These are phyloP conservation scores for Acer campestre DNA, from an alignment of 345 rosid genomes.

Conservation along the genomic window DNA sequence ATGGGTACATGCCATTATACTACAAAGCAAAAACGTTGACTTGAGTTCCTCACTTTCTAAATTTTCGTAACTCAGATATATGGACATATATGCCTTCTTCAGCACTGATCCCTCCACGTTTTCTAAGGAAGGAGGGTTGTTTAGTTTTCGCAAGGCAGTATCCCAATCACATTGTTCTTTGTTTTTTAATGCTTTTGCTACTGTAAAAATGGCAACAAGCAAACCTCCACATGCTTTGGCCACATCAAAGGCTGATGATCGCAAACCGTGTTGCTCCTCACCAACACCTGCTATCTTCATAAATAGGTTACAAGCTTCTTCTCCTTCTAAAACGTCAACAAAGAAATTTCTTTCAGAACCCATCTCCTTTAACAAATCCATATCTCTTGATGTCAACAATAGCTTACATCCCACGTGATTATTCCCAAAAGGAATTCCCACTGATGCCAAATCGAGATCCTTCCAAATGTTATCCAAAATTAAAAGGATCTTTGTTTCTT, in stretches of 20 bases:
- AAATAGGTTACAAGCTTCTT: conserved; percentile 38
- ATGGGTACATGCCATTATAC: neutral
- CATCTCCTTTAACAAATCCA: conserved; percentile 22
- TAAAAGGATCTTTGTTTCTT: conserved; percentile 22
- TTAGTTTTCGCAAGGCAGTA: conserved; percentile 14
- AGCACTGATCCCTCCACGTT: neutral
- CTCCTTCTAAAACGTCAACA: conserved; percentile 1
- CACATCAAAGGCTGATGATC: conserved; percentile 11
- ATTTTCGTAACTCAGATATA: conserved; percentile 28
- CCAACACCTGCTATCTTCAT: conserved; percentile 15
- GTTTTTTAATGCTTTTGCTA: conserved; percentile 23
- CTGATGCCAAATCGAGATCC: conserved; percentile 9
- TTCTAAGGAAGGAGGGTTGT: neutral
- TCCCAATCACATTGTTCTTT: conserved; percentile 17
- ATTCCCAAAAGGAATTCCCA: conserved; percentile 31
- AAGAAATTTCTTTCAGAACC: neutral
- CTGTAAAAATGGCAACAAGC: conserved; percentile 23
- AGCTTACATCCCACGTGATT: conserved; percentile 27
- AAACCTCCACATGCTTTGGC: conserved; percentile 31
- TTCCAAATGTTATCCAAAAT: conserved; percentile 38
- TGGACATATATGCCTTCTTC: neutral
- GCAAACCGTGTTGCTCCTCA: conserved; percentile 6
- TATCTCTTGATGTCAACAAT: conserved; percentile 29
- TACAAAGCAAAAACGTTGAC: conserved; percentile 31
- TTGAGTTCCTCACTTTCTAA: conserved; percentile 29